Percentiles rank a stretch among this genome's conserved stretches.
Conservation (phyloP, 371 early-diverging fungal species). For the Entomophthora muscae region DNA sequence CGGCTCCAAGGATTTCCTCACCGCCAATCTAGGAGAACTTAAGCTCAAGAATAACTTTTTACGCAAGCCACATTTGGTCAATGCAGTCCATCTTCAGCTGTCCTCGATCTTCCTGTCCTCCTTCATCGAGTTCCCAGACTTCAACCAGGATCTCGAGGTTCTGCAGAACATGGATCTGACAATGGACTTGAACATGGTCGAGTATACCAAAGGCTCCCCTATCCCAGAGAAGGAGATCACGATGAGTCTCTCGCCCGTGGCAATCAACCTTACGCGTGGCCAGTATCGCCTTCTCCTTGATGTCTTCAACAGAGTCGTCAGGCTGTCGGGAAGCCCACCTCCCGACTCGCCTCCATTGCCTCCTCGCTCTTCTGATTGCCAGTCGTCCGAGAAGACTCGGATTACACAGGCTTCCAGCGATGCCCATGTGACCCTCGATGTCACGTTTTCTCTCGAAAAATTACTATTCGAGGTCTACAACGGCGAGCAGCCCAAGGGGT, state of each 20-base stretch:
- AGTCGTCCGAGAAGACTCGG: not conserved
- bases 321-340: not conserved
- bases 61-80: slow-evolving; percentile 20
- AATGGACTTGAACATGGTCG: slow-evolving; percentile 30
- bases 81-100: slow-evolving; percentile 44
- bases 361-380: not conserved
- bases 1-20: slow-evolving; percentile 32
- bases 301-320: slow-evolving; percentile 10
- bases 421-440: slow-evolving; percentile 18
- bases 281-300: slow-evolving; percentile 18
- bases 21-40: slow-evolving; percentile 75
- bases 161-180: slow-evolving; percentile 65
- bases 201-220: slow-evolving; percentile 17
- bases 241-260: not conserved
- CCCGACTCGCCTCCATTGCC: not conserved
- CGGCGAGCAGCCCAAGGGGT: slow-evolving; percentile 23
- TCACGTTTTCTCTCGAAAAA: slow-evolving; percentile 20
- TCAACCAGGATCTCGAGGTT: slow-evolving; percentile 36
- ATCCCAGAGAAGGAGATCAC: slow-evolving; percentile 23
- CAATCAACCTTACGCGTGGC: slow-evolving; percentile 3
- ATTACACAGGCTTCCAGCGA: not conserved
- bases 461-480: slow-evolving; percentile 49
- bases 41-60: slow-evolving; percentile 56
- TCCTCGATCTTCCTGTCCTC: slow-evolving; percentile 48
- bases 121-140: slow-evolving; percentile 18